A percentile compares a stretch with the other conserved stretches of the same genome.
phyloP scores from a whole-genome alignment of 495 filamentous ascomycete genomes.

The Tuber magnatum region DNA sequence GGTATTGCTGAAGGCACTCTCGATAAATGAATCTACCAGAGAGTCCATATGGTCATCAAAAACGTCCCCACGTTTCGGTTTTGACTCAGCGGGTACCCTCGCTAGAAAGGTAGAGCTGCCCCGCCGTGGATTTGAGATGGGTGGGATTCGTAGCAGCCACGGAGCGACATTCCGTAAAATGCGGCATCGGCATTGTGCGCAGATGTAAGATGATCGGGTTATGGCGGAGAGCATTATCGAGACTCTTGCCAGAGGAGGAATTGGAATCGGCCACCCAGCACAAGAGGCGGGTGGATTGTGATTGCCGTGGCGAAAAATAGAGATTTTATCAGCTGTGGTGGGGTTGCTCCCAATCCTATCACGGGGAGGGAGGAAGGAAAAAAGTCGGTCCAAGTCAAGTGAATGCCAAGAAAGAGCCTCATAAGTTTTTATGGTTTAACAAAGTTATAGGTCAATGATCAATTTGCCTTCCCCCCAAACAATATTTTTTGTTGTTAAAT shows the following conservation, averaged over 20 bases:
- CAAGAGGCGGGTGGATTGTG: not conserved
- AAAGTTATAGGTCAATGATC: not conserved
- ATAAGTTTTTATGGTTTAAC: not conserved
- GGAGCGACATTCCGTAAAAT: conserved; percentile 7
- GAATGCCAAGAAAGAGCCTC: not conserved
- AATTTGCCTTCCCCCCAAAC: not conserved
- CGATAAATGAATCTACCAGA: conserved; percentile 6
- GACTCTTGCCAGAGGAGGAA: not conserved
- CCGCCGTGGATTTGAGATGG: not conserved
- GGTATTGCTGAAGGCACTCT: conserved; percentile 5
- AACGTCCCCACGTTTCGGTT: not conserved
- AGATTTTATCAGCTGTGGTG: not conserved
- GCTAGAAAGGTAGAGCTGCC: not conserved
- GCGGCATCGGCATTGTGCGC: conserved; percentile 32
- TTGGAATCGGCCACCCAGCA: not conserved
- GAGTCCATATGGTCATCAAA: not conserved
- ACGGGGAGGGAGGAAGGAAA: not conserved
- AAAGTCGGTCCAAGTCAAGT: not conserved
- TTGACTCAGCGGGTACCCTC: not conserved
- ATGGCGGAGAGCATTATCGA: conserved; percentile 31
- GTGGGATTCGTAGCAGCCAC: not conserved
- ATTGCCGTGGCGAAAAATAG: not conserved
- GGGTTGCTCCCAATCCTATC: not conserved
- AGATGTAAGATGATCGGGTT: conserved; percentile 32
- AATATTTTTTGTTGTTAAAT: too few relatives aligned